These are phyloP conservation scores for Podaxis sp. DNA, from an alignment of 768 basidiomycete species.

Conservation along the genomic window DNA sequence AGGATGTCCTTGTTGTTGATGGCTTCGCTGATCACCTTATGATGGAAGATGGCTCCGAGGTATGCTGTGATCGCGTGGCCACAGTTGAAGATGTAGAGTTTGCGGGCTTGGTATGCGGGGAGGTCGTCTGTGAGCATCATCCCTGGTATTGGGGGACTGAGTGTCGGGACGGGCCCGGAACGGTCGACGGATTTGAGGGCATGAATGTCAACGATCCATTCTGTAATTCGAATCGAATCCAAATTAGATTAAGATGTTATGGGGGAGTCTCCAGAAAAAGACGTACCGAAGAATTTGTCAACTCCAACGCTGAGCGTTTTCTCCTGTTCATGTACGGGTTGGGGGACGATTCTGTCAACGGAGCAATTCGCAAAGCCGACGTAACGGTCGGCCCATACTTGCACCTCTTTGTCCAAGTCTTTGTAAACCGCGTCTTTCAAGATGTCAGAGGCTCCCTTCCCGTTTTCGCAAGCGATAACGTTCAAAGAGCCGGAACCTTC, in stretches of 20 bases:
- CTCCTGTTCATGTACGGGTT: constrained; percentile 3
- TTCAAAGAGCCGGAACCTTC: constrained; percentile 2
- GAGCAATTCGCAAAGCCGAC: constrained; percentile 14
- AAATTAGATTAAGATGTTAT: neutral
- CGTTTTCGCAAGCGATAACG: constrained; percentile 12
- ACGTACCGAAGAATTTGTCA: constrained; percentile 11
- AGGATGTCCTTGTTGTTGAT: constrained; percentile 3
- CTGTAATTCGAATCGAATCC: neutral
- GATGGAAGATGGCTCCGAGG: constrained; percentile 5
- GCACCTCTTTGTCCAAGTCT: neutral
- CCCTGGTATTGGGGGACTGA: neutral
- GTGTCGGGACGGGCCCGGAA: neutral
- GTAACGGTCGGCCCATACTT: constrained; percentile 3
- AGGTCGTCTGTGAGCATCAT: constrained; percentile 12
- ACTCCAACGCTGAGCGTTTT: constrained; percentile 5
- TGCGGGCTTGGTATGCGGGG: constrained; percentile 9
- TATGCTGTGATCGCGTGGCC: constrained; percentile 8
- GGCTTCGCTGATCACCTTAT: neutral
- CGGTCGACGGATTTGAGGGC: constrained; percentile 4
- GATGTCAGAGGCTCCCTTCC: neutral
- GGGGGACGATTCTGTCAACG: constrained; percentile 10
- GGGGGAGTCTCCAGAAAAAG: neutral
- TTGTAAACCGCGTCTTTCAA: constrained; percentile 7
- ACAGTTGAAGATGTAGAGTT: constrained; percentile 11
- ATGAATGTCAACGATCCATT: constrained; percentile 12